Evolutionary conservation across 345 rosid species (phyloP), one percentile per base, ranked within the genome.

Genomic region (Ceriops decandra): DNA sequence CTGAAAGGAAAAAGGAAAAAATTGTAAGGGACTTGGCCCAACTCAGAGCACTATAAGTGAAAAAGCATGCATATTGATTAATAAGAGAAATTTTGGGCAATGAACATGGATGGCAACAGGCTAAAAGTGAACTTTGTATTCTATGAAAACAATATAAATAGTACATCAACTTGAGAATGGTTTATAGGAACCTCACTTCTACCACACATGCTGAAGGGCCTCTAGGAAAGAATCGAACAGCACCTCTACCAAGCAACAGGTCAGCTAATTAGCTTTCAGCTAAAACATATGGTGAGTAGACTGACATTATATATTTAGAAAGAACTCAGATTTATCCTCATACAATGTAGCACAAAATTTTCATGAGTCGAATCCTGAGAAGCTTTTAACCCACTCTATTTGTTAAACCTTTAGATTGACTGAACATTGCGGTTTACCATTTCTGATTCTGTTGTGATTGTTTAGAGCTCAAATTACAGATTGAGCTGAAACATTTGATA

Each of bases 221-320:
- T 76, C 79, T 84, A 1, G 96, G 97, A 70, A 78, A 90, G 83
- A 93, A 93, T 30, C 98, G 87, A 69, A 89, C 93, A 68, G 87
- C 87, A 24, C 95, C 97, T 75, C 95, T 90, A 87, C 81, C 15
- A 72, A 38, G 64, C 38, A 56, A 77, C 26, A 71, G 64, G 70
- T 66, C n/a, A 54, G 35, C 22, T 51, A 22, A 63, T 60, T 60
- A 81, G 67, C 17, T 26, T 31, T 42, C 66, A 36, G 32, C 65
- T 69, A 63, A 69, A 62, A 36, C 54, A 46, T 62, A 26, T 62
- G 24, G 38, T 10, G 57, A 53, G n/a, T 22, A 28, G 72, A 62
- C 54, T 24, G 22, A 28, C 24, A 66, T 38, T 51, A 19, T 53
- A 53, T 26, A 19, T 20, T 52, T 52, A 33, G 28, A 54, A 38